These are phyloP conservation scores for Aphanomyces euteiches DNA, from an alignment of 352 stramenopile genomes.

Conservation along the genomic window DNA sequence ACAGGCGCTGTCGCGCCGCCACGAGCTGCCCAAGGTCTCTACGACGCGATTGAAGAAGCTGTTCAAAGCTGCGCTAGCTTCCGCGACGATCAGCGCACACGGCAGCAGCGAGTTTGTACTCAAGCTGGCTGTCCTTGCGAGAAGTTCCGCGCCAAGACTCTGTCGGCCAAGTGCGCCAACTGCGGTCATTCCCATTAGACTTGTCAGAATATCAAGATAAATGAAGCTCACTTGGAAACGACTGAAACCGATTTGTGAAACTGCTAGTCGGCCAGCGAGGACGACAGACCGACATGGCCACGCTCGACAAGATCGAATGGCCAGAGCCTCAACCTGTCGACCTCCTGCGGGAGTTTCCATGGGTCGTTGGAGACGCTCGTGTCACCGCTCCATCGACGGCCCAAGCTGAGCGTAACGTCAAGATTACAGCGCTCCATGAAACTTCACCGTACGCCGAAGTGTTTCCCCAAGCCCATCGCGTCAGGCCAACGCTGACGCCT, in stretches of 20 bases:
- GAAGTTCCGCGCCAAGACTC: slow-evolving; percentile 2
- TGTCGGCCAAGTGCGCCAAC: slow-evolving; percentile 23
- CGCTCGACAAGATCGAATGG: slow-evolving; percentile 17
- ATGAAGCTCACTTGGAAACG: neutral
- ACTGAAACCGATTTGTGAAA: slow-evolving; percentile 8
- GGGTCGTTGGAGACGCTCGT: slow-evolving; percentile 4
- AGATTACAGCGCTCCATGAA: slow-evolving; percentile 3
- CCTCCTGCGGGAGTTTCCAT: slow-evolving; percentile 16
- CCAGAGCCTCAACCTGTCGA: slow-evolving; percentile 6
- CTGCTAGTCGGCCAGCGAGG: neutral
- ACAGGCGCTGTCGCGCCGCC: slow-evolving; percentile 52
- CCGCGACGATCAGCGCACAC: slow-evolving; percentile 41
- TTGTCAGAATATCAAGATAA: neutral
- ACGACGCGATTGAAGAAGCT: slow-evolving; percentile 67
- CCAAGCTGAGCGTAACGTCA: neutral
- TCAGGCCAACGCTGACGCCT: neutral
- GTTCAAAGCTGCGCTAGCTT: slow-evolving; percentile 68
- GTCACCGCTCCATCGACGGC: neutral
- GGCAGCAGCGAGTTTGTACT: slow-evolving; percentile 15
- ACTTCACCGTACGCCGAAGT: slow-evolving; percentile 13
- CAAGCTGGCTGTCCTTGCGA: slow-evolving; percentile 17
- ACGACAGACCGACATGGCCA: neutral
- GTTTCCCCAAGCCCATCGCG: neutral
- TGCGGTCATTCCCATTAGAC: slow-evolving; percentile 8
- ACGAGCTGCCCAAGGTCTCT: slow-evolving; percentile 64